A percentile compares a stretch with the other conserved stretches of the same genome.
These are phyloP conservation scores for Gentiana dahurica DNA, from an alignment of 257 asterid species.

Conservation along the genomic window DNA sequence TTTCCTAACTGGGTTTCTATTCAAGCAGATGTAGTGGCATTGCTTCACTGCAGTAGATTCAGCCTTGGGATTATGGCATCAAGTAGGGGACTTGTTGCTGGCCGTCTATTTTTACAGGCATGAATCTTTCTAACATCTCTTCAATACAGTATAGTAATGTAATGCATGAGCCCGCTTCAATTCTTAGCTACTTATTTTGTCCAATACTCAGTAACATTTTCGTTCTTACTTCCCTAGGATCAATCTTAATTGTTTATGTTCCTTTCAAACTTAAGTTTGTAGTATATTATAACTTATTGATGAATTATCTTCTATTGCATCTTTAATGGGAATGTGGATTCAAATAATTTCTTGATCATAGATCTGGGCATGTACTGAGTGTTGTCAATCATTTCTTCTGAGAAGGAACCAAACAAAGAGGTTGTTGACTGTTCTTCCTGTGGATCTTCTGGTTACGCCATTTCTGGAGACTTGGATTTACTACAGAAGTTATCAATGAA, in stretches of 20 bases:
- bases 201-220: not conserved
- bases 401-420: constrained; percentile 68
- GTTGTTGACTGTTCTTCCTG: constrained; percentile 66
- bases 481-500: constrained; percentile 49
- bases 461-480: constrained; percentile 74
- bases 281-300: not conserved
- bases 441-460: constrained; percentile 86
- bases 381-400: constrained; percentile 10
- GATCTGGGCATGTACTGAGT: too few species aligned
- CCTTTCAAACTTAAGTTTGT: not conserved
- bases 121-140: not conserved
- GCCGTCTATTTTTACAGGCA: constrained; percentile 83
- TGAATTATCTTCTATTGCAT: not conserved
- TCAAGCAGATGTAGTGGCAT: constrained; percentile 65
- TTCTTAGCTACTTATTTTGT: not conserved
- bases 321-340: too few species aligned
- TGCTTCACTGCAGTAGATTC: constrained; percentile 79
- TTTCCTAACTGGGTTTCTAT: constrained; percentile 1
- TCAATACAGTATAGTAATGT: not conserved
- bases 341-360: too few species aligned
- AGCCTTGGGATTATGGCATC: constrained; percentile 94
- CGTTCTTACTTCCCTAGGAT: not conserved
- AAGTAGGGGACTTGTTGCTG: constrained; percentile 80
- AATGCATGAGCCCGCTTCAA: not conserved
- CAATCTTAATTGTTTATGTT: not conserved